Evolutionary conservation across 805 yeast genomes (phyloP), one percentile per base, ranked within the genome.

Genomic region (Priceomyces carsonii): DNA sequence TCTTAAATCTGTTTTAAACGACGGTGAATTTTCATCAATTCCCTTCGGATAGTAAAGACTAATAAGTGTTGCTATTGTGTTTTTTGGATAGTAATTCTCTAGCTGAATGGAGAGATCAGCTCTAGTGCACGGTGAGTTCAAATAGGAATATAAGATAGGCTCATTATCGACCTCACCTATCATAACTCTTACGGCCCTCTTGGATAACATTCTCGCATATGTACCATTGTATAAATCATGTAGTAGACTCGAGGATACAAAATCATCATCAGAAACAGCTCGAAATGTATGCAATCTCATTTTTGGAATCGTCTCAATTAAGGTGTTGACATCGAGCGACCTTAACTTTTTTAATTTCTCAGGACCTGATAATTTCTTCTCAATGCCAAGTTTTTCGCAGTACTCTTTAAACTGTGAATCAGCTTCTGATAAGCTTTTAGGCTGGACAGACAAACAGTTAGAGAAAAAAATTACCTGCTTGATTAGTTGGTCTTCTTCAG

Each of bases 181-280:
- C 9, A 59, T 31, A 8, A 62, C 29, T 19, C 57, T 47, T 9
- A 50, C 23, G 6, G 36, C 45, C 29, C 47, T 50, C 17, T 38
- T 37, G 5, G 35, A 36, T 29, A 53, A 38, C 38, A 50, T 45
- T 29, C 45, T 34, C 0, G 61, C 56, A 40, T 51, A 57, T 14
- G 49, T 46, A 21, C 66, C 60, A 13, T 52, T 39, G 21, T 42
- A 35, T 5, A 67, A 40, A 40, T 68, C 73, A 17, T 34, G 26
- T 8, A 68, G 43, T 16, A 68, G 30, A 7, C 43, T 39, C 3
- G 51, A 33, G 1, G 62, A 37, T 9, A 69, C 58, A 48, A 69
- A 65, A 33, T 63, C 50, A 26, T 52, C 57, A 43, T 68, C 73
- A 1, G 69, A 56, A 16, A 62, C 62, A 7, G 71, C 71, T 44